These are phyloP conservation scores for Clitopilus hobsonii DNA, from an alignment of 768 basidiomycete species.

Conservation along the genomic window DNA sequence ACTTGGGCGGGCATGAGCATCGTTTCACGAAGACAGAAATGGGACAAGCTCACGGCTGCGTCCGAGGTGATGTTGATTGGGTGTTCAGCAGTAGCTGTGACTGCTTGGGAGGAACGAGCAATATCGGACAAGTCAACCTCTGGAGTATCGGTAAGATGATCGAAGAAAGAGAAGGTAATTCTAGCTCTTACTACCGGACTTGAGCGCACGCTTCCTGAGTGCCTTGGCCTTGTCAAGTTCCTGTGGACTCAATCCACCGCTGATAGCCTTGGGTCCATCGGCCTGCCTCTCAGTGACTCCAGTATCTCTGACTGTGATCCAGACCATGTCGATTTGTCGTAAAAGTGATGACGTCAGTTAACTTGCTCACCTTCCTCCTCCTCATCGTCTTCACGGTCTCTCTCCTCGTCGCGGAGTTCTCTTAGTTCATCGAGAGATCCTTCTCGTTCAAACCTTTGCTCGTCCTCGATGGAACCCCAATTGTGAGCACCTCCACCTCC, in stretches of 20 bases:
- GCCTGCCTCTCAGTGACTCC: constrained; percentile 17
- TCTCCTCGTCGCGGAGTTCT: constrained; percentile 13
- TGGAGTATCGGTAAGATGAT: constrained; percentile 8
- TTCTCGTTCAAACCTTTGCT: constrained; percentile 53
- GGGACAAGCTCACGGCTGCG: not conserved
- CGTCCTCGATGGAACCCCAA: constrained; percentile 74
- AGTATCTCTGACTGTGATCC: not conserved
- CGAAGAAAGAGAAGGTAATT: too few relatives aligned
- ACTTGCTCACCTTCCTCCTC: constrained; percentile 6
- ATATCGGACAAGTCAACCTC: constrained; percentile 68
- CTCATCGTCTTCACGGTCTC: not conserved
- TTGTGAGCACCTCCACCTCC: constrained; percentile 78
- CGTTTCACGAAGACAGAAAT: not conserved
- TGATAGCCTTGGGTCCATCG: constrained; percentile 26
- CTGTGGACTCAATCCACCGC: constrained; percentile 50
- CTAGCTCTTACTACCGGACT: constrained; percentile 45
- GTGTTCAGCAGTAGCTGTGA: constrained; percentile 13
- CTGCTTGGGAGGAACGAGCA: constrained; percentile 76
- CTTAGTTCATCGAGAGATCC: constrained; percentile 55
- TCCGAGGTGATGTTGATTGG: not conserved
- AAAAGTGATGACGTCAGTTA: not conserved
- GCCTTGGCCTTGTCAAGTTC: constrained; percentile 60
- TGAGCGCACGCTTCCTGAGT: constrained; percentile 72
- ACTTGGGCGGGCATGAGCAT: not conserved
- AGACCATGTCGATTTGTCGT: not conserved